These are phyloP conservation scores for Neurospora cerealis DNA, from an alignment of 495 filamentous ascomycete species.

Conservation along the genomic window DNA sequence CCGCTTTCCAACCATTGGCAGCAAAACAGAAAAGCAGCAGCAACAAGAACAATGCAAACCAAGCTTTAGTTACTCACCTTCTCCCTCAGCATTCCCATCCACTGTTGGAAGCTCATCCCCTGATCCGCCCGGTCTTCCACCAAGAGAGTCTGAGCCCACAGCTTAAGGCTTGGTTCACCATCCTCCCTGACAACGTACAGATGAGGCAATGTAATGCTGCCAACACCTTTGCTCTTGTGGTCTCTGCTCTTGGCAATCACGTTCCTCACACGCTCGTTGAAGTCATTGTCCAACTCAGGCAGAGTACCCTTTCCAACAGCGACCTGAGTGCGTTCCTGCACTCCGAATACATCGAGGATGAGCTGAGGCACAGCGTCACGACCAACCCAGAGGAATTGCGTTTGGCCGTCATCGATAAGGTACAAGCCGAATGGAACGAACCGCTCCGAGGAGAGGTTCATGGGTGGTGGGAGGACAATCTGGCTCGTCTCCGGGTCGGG, in stretches of 20 bases:
- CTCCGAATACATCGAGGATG: constrained; percentile 79
- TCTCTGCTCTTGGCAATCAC: constrained; percentile 88
- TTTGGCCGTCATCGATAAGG: constrained; percentile 93
- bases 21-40: background rate
- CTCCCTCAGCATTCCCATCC: constrained; percentile 84
- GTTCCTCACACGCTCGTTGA: constrained; percentile 85
- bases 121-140: constrained; percentile 94
- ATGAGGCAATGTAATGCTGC: constrained; percentile 84
- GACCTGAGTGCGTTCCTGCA: constrained; percentile 65
- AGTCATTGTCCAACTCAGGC: constrained; percentile 85
- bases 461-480: constrained; percentile 71
- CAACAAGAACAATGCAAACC: background rate
- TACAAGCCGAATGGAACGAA: constrained; percentile 93
- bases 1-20: background rate
- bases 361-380: constrained; percentile 87
- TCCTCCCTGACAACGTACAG: constrained; percentile 92
- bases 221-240: constrained; percentile 71
- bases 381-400: constrained; percentile 96
- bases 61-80: constrained; percentile 61
- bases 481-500: constrained; percentile 78
- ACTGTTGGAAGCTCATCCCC: constrained; percentile 82
- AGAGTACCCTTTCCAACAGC: constrained; percentile 83
- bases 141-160: constrained; percentile 94
- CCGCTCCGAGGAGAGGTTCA: constrained; percentile 80
- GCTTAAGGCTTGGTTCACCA: constrained; percentile 84